Conservation (phyloP, 148 eudicot genomes). For the Nyssa sinensis region DNA sequence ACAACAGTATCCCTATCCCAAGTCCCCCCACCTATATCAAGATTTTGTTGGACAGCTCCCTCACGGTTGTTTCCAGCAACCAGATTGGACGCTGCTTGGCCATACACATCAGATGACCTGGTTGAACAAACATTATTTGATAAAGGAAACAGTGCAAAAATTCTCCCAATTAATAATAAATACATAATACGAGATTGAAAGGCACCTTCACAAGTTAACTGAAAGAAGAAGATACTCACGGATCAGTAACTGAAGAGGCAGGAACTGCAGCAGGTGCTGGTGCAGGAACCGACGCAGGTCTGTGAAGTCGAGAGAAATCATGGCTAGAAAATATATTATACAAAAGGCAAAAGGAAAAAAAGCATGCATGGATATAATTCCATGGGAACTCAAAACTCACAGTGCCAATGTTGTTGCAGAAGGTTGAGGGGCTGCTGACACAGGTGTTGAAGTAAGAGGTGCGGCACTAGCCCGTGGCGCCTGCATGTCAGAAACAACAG, state of each 20-base stretch:
- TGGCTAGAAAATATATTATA: not conserved
- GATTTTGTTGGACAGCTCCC: conserved; percentile 61
- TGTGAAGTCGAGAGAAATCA: conserved; percentile 24
- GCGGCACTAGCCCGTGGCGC: conserved; percentile 34
- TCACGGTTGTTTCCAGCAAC: conserved; percentile 67
- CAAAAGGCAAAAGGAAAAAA: not conserved
- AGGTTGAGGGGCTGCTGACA: conserved; percentile 25
- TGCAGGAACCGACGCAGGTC: conserved; percentile 51
- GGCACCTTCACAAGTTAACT: not conserved
- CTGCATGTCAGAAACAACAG: conserved; percentile 24
- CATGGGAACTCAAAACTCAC: conserved; percentile 36
- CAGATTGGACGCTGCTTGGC: conserved; percentile 63
- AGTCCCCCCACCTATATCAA: conserved; percentile 95
- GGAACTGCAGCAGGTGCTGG: no score
- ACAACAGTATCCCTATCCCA: conserved; percentile 92
- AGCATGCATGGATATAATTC: not conserved
- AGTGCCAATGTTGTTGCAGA: conserved; percentile 32
- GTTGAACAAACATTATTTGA: conserved; percentile 1
- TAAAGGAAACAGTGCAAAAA: not conserved
- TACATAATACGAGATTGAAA: not conserved
- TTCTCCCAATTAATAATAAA: conserved; percentile 1
- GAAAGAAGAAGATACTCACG: conserved; percentile 30
- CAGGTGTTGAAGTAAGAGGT: conserved; percentile 34
- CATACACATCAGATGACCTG: conserved; percentile 57
- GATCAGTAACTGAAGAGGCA: conserved; percentile 23